Conservation (phyloP, 164 flowering plant species). For the Piper betle region DNA sequence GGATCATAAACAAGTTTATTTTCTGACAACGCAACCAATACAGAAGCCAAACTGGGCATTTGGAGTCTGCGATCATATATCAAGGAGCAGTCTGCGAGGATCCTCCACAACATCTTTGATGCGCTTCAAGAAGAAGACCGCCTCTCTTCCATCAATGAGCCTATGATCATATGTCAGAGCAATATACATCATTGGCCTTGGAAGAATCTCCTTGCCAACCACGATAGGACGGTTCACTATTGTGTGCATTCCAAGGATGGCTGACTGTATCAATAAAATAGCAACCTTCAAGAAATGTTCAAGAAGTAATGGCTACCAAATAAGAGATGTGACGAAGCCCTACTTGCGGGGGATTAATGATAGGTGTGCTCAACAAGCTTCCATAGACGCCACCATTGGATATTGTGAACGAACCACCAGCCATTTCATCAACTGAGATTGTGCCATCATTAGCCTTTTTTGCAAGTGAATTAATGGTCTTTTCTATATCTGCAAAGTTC, state of each 20-base stretch:
- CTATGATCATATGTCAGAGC: conserved; percentile 92
- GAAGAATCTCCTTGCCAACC: conserved; percentile 59
- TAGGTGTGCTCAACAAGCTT: conserved; percentile 93
- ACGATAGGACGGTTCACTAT: conserved; percentile 95
- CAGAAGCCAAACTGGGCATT: neutral
- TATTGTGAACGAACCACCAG: conserved; percentile 94
- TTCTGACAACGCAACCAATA: neutral
- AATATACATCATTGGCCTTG: conserved; percentile 98
- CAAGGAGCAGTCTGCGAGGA: conserved; percentile 87
- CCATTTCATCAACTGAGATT: conserved; percentile 96
- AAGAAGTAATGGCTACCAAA: neutral
- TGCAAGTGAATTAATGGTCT: conserved; percentile 68
- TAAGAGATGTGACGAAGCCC: neutral
- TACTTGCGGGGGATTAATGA: conserved; percentile 99
- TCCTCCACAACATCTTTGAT: conserved; percentile 96
- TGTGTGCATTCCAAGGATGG: conserved; percentile 93
- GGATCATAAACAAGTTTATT: neutral
- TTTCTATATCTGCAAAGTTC: conserved; percentile 96
- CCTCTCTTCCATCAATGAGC: conserved; percentile 98
- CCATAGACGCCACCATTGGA: conserved; percentile 99
- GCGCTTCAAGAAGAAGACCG: conserved; percentile 86
- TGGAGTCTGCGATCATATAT: conserved; percentile 28
- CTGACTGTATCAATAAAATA: conserved; percentile 41
- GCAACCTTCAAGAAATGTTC: neutral
- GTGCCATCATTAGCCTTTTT: conserved; percentile 85